These are phyloP conservation scores for Ophiostoma ips DNA, from an alignment of 2,329 filamentous ascomycete genomes.

Conservation along the genomic window DNA sequence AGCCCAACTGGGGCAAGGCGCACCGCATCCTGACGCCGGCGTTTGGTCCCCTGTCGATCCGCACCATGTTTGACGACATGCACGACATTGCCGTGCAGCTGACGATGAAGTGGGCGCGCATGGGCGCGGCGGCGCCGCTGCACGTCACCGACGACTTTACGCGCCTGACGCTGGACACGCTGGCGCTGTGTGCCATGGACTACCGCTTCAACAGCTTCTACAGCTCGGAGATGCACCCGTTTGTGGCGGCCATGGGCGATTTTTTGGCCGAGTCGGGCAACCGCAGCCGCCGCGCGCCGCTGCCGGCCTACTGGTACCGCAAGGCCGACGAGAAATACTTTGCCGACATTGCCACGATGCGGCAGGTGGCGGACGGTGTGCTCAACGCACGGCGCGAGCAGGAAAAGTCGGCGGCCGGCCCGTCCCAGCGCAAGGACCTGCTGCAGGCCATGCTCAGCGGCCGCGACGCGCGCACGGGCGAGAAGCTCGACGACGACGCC, in stretches of 20 bases:
- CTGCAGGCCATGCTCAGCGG: constrained; percentile 57
- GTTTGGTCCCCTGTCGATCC: constrained; percentile 55
- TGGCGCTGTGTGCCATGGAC: constrained; percentile 45
- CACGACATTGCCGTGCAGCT: constrained; percentile 53
- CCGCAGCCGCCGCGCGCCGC: constrained; percentile 32
- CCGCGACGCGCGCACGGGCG: constrained; percentile 51
- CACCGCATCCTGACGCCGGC: constrained; percentile 52
- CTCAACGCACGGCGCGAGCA: constrained; percentile 42
- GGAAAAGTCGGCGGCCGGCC: constrained; percentile 14
- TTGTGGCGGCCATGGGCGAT: constrained; percentile 52
- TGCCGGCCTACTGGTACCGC: constrained; percentile 36
- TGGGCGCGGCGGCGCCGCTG: constrained; percentile 42
- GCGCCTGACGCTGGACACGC: constrained; percentile 45
- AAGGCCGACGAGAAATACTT: constrained; percentile 35
- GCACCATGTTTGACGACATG: constrained; percentile 54
- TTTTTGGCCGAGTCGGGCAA: constrained; percentile 43
- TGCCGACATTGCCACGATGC: constrained; percentile 40
- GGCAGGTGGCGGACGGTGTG: constrained; percentile 43
- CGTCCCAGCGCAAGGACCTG: constrained; percentile 48
- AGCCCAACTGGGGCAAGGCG: constrained; percentile 53
- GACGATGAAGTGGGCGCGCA: constrained; percentile 53
- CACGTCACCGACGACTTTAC: constrained; percentile 50
- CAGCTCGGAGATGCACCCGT: constrained; percentile 51
- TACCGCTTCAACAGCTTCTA: constrained; percentile 52
- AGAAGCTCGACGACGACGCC: constrained; percentile 45